Conservation (phyloP, 2,329 filamentous ascomycete species). For the Fusarium annulatum region DNA sequence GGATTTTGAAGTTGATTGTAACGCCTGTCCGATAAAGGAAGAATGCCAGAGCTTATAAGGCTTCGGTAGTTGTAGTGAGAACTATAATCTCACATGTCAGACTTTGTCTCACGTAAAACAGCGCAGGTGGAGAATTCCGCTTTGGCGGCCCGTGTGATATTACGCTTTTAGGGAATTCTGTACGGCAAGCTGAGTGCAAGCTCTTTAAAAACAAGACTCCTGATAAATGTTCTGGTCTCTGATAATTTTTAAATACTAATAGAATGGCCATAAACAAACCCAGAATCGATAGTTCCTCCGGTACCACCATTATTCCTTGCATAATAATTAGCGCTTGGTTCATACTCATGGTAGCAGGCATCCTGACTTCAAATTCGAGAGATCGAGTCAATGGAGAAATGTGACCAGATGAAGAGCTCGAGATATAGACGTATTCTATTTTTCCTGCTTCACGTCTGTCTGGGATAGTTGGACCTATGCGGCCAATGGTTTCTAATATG, state of each 20-base stretch:
- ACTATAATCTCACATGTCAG: not conserved
- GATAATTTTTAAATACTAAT: rapidly evolving
- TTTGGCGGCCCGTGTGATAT: not conserved
- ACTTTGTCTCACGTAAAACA: not conserved
- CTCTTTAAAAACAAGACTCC: not conserved
- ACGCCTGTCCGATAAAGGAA: rapidly evolving
- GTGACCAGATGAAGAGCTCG: not conserved
- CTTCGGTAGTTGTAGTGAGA: not conserved
- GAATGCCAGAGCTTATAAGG: rapidly evolving
- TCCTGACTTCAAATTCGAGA: rapidly evolving
- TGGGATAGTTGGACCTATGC: not conserved
- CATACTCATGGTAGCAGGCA: not conserved
- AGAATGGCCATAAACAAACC: too few species aligned
- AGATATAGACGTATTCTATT: rapidly evolving
- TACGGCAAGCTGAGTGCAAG: not conserved
- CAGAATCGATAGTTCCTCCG: not conserved
- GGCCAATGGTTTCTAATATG: not conserved
- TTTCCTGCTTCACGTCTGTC: rapidly evolving
- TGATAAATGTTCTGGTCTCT: not conserved
- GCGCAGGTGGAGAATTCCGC: not conserved
- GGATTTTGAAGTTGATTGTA: rapidly evolving
- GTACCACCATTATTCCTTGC: not conserved
- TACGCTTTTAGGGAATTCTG: not conserved
- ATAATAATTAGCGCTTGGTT: not conserved
- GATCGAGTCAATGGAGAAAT: too few species aligned